Base-by-base conservation (phyloP, 306 rosid species). In the Prunus dulcis region DNA sequence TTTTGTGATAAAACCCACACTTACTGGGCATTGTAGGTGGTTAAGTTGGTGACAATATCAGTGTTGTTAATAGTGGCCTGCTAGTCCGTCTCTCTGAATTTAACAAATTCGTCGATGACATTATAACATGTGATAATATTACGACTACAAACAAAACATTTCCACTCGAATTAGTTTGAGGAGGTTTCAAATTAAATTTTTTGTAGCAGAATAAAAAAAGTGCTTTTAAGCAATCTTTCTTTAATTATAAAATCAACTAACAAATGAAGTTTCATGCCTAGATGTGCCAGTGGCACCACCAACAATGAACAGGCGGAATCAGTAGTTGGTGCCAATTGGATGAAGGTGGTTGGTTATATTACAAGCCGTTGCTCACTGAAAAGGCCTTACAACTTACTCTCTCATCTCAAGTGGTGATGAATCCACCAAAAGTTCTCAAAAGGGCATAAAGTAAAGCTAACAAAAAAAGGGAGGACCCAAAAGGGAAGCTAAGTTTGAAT, bases 331-430 rank as follows among this genome's bases (percentile, higher is more conserved):
- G 64, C 77, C 77, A 71, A 63, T 71, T 12, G 28, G 56, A 73
- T 19, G 61, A 10, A n/a, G 25, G 25, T 14, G 18, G n/a, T 38
- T 38, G 43, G 6, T 18, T 27, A 55, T 38, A 28, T 2, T 53
- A 9, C 10, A 32, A 25, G 73, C 51, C 38, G 65, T 75, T 74
- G 76, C 19, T 66, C 30, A 14, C 17, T 15, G 8, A 60, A 79
- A 76, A 83, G 72, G 71, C 49, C 70, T 76, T 71, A 41, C 82
- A 69, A 80, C 67, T 25, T 72, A 76, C 71, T 49, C 43, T 34
- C 41, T 38, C 43, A 38, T 38, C 65, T 61, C 73, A 46, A 84
- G 87, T 88, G 93, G 89, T 38, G 78, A 66, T 86, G 91, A 85
- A 80, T 85, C 84, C 87, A 78, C 76, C 61, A 74, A 86, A 60